A percentile compares a stretch with the other conserved stretches of the same genome.
Evolutionary conservation across 495 filamentous ascomycete genomes (phyloP).

Genomic region (Parachaetomium inaequale): DNA sequence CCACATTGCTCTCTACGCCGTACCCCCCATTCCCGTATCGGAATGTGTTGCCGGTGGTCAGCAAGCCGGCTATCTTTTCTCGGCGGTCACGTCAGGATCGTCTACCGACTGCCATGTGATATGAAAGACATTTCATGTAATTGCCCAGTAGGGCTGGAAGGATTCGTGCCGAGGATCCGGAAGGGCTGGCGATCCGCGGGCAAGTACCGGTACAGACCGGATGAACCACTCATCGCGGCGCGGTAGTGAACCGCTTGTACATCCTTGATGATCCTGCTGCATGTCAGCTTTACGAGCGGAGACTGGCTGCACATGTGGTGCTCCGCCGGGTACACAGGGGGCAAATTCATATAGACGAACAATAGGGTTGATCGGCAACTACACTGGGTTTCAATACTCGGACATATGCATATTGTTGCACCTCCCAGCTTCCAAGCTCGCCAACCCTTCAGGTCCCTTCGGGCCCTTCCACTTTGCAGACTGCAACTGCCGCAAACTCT

Average conservation of each 20-base stretch:
- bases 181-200: not conserved
- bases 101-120: not conserved
- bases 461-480: too few species aligned
- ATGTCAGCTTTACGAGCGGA: not conserved
- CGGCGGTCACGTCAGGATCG: not conserved
- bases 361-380: not conserved
- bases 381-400: not conserved
- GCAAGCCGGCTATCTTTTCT: not conserved
- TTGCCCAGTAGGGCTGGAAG: not conserved
- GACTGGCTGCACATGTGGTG: not conserved
- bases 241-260: not conserved
- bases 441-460: not conserved
- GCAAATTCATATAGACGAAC: not conserved
- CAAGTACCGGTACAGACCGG: not conserved
- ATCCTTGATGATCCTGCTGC: not conserved
- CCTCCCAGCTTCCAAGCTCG: not conserved
- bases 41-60: not conserved
- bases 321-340: not conserved
- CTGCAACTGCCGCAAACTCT: not conserved
- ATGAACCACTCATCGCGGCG: not conserved
- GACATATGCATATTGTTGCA: not conserved
- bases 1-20: not conserved
- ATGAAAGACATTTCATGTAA: not conserved
- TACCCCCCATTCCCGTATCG: not conserved
- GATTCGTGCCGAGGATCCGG: not conserved